These are phyloP conservation scores for Aureobasidium sp. DNA, from an alignment of 2,329 filamentous ascomycete genomes.

Conservation along the genomic window DNA sequence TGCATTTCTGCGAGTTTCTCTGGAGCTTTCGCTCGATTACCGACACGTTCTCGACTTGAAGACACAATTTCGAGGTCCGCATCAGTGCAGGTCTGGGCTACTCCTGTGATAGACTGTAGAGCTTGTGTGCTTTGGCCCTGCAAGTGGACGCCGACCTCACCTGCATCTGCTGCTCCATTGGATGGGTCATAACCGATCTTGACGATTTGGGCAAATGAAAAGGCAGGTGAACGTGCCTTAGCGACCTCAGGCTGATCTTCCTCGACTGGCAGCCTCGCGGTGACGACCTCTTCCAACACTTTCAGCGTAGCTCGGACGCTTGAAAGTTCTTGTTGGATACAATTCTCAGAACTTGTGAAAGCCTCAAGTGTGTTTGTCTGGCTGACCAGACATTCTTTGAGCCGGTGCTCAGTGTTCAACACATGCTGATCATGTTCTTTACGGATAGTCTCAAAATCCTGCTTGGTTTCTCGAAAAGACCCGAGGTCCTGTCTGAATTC, in stretches of 20 bases:
- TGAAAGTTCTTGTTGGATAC: background rate
- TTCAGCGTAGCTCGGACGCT: background rate
- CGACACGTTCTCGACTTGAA: background rate
- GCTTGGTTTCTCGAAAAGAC: background rate
- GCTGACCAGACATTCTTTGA: background rate
- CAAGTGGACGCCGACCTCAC: background rate
- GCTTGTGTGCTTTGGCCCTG: background rate
- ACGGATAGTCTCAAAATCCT: background rate
- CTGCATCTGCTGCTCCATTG: background rate
- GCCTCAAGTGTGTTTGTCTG: background rate
- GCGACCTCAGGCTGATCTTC: background rate
- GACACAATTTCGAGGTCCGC: background rate
- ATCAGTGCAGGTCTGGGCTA: background rate
- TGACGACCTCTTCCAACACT: background rate
- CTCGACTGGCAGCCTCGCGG: background rate
- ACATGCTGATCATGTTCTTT: background rate
- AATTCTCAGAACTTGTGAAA: background rate
- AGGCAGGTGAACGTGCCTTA: background rate
- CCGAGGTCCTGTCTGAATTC: background rate
- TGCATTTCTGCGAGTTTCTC: background rate
- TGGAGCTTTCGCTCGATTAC: background rate
- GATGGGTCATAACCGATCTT: background rate
- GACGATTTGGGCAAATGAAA: background rate
- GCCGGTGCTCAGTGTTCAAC: background rate
- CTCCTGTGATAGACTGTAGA: background rate